phyloP scores from a whole-genome alignment of 108 stramenopile genomes.

The Pseudonitzschia multistriata region DNA sequence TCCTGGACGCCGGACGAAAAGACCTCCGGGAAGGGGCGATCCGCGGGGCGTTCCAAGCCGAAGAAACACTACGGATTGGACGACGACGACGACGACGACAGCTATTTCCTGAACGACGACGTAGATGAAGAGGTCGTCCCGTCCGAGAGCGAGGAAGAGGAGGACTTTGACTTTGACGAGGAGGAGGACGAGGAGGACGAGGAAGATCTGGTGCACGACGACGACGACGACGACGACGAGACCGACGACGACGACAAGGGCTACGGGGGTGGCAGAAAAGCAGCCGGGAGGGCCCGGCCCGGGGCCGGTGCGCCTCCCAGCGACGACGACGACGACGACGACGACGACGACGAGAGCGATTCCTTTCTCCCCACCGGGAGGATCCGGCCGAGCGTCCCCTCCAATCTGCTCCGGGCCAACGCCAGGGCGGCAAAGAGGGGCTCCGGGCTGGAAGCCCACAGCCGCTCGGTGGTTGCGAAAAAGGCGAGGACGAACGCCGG shows the following conservation, averaged over 20 bases:
- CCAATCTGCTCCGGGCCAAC: not conserved
- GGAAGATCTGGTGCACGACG: not conserved
- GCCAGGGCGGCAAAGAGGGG: conserved; percentile 2
- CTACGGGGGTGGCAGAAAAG: conserved; percentile 23
- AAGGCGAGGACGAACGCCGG: conserved; percentile 1
- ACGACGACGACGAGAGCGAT: not conserved
- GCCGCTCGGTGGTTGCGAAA: not conserved
- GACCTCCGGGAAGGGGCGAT: not conserved
- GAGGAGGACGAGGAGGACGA: not conserved
- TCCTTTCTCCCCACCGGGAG: conserved; percentile 9
- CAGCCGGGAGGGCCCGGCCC: conserved; percentile 37
- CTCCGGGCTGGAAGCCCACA: not conserved
- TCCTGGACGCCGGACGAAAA: not conserved
- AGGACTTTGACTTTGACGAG: too few relatives aligned
- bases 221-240: not conserved
- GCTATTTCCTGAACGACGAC: not conserved
- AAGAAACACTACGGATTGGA: not conserved
- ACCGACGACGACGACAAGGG: not conserved
- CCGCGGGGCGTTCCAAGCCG: not conserved
- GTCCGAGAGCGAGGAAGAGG: too few relatives aligned
- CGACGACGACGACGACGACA: not conserved
- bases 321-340: conserved; percentile 9
- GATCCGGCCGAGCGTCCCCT: conserved; percentile 18
- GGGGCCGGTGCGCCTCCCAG: too few relatives aligned
- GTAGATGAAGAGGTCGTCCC: too few relatives aligned